Percentiles rank a stretch among this genome's conserved stretches.
Conservation (phyloP, 148 eudicot species). For the Rhododendron simsii region DNA sequence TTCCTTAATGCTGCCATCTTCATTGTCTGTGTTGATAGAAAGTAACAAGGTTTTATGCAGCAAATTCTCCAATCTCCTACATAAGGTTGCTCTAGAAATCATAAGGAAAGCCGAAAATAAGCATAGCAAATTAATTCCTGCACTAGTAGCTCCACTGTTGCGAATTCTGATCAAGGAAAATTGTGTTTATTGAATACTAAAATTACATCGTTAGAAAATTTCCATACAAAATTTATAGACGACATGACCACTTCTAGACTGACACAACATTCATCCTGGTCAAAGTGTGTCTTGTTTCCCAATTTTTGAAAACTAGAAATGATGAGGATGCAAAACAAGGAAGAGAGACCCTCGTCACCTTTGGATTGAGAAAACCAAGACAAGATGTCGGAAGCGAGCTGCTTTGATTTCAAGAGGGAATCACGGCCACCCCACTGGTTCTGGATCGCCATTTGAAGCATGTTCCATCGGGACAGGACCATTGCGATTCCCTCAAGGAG, state of each 20-base stretch:
- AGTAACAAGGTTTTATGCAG: conserved; percentile 52
- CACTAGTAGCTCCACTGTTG: background rate
- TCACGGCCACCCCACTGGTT: conserved; percentile 65
- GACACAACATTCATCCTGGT: too few relatives aligned
- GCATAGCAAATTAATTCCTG: background rate
- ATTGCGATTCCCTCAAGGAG: conserved; percentile 19
- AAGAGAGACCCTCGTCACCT: conserved; percentile 18
- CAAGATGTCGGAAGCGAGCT: conserved; percentile 39
- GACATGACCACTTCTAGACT: background rate
- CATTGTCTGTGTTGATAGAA: conserved; percentile 69
- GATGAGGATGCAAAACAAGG: background rate
- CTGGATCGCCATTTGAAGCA: conserved; percentile 50
- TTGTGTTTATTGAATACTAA: too few relatives aligned
- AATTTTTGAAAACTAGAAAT: background rate
- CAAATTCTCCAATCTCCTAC: conserved; percentile 57
- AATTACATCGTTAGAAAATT: too few relatives aligned
- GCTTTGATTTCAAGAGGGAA: conserved; percentile 41
- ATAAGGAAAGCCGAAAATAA: background rate
- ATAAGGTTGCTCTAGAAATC: conserved; percentile 22
- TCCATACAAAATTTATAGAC: background rate
- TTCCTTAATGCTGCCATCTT: conserved; percentile 78
- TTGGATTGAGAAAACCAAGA: conserved; percentile 42
- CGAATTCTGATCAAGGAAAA: too few relatives aligned
- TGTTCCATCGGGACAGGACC: conserved; percentile 46
- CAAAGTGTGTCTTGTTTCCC: background rate